Conservation (phyloP, 2,329 filamentous ascomycete species). For the Colletotrichum costaricense region DNA sequence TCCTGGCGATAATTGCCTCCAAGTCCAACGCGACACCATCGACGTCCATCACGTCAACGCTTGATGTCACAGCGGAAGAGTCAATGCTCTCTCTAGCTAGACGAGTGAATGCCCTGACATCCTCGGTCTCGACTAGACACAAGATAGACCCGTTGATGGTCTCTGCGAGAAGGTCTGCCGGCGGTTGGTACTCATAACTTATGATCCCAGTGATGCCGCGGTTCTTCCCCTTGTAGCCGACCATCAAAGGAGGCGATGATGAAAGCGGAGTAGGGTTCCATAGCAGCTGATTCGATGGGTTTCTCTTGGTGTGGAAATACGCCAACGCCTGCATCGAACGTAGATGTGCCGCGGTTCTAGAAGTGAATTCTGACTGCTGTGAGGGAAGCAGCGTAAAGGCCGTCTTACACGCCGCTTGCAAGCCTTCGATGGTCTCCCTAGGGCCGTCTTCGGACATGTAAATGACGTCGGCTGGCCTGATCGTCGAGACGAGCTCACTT, state of each 20-base stretch:
- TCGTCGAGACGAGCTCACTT: conserved; percentile 62
- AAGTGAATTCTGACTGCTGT: conserved; percentile 64
- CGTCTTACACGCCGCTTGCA: conserved; percentile 57
- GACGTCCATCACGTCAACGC: conserved; percentile 35
- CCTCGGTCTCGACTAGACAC: conserved; percentile 72
- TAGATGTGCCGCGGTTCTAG: conserved; percentile 73
- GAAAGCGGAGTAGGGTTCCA: conserved; percentile 70
- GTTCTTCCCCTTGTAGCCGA: conserved; percentile 65
- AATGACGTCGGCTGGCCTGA: conserved; percentile 71
- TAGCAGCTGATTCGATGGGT: conserved; percentile 40
- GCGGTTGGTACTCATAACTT: conserved; percentile 74
- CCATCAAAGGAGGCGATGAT: conserved; percentile 67
- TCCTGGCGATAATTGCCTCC: conserved; percentile 48
- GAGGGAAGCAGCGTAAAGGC: conserved; percentile 67
- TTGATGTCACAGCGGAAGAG: background rate
- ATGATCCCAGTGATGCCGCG: conserved; percentile 73
- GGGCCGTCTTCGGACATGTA: conserved; percentile 76
- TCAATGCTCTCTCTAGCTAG: conserved; percentile 36
- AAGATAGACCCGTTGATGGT: conserved; percentile 78
- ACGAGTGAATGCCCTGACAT: conserved; percentile 58
- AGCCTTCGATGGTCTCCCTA: conserved; percentile 64
- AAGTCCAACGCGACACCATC: conserved; percentile 16
- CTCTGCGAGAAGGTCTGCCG: conserved; percentile 68
- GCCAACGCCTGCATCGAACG: conserved; percentile 83
- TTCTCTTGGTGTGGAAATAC: conserved; percentile 71